A percentile compares a stretch with the other conserved stretches of the same genome.
Evolutionary conservation across 768 basidiomycete genomes (phyloP).

Genomic region (Termitomyces eurrhizus): DNA sequence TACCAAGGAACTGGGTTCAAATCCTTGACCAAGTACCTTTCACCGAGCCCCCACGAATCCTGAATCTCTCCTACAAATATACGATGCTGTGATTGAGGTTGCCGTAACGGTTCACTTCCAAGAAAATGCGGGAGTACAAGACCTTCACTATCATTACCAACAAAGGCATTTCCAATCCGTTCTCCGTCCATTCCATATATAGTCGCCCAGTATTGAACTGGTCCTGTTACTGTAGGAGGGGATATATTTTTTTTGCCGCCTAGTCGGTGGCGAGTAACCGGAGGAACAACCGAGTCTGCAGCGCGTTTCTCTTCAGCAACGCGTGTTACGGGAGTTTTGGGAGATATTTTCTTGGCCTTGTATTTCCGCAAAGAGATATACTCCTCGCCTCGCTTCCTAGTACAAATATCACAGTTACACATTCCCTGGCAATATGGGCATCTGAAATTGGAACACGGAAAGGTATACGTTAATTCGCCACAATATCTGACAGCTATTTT

Average conservation of each 20-base stretch:
- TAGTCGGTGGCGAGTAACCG: not conserved
- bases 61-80: conserved; percentile 29
- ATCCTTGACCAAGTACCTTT: conserved; percentile 7
- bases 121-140: conserved; percentile 16
- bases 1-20: conserved; percentile 11
- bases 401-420: conserved; percentile 49
- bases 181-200: conserved; percentile 27
- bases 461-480: conserved; percentile 18
- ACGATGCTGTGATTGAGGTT: conserved; percentile 10
- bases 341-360: not conserved
- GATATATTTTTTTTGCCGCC: conserved; percentile 11
- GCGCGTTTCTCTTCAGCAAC: not conserved
- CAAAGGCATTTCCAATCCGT: conserved; percentile 24
- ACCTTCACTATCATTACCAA: conserved; percentile 17
- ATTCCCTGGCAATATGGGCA: conserved; percentile 43
- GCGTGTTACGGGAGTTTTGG: not conserved
- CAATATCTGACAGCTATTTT: conserved; percentile 7
- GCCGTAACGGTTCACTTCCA: not conserved
- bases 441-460: conserved; percentile 19
- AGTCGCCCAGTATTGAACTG: conserved; percentile 26
- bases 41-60: conserved; percentile 25
- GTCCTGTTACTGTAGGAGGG: conserved; percentile 8
- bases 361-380: conserved; percentile 26
- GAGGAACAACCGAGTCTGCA: not conserved
- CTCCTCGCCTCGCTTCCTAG: conserved; percentile 39